Evolutionary conservation across 2,329 filamentous ascomycete species (phyloP).

Genomic region (Diaporthe ilicicola): DNA sequence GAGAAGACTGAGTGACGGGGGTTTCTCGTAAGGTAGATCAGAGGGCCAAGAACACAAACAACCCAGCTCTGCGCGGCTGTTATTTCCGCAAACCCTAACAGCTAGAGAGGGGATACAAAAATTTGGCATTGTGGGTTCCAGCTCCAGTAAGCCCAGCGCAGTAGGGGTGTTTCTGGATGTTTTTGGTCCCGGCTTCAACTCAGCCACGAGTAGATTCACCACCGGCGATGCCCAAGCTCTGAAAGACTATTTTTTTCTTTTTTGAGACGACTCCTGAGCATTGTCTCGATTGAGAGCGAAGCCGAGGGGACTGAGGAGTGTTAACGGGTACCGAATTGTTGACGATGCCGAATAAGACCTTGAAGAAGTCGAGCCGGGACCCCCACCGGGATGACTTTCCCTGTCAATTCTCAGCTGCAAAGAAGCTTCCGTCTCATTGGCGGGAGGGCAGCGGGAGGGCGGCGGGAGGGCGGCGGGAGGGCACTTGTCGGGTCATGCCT

Average conservation of each 20-base stretch:
- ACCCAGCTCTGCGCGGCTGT: not conserved
- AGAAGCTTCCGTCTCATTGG: not conserved
- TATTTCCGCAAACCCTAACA: not conserved
- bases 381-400: slow-evolving; percentile 11
- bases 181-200: not conserved
- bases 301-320: not conserved
- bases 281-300: not conserved
- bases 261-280: not conserved
- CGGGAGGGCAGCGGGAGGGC: no score
- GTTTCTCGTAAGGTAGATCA: slow-evolving; percentile 12
- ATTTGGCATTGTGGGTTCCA: slow-evolving; percentile 1
- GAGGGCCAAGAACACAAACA: not conserved
- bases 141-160: not conserved
- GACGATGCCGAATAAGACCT: not conserved
- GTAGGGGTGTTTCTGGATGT: not conserved
- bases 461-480: no score
- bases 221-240: not conserved
- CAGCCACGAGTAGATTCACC: not conserved
- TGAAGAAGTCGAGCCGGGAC: not conserved
- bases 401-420: not conserved
- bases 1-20: not conserved
- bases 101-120: not conserved
- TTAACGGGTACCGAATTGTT: not conserved
- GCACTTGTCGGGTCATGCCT: not conserved
- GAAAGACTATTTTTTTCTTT: not conserved